Conservation (phyloP, 2,329 filamentous ascomycete genomes). For the Neopestalotiopsis clavispora region DNA sequence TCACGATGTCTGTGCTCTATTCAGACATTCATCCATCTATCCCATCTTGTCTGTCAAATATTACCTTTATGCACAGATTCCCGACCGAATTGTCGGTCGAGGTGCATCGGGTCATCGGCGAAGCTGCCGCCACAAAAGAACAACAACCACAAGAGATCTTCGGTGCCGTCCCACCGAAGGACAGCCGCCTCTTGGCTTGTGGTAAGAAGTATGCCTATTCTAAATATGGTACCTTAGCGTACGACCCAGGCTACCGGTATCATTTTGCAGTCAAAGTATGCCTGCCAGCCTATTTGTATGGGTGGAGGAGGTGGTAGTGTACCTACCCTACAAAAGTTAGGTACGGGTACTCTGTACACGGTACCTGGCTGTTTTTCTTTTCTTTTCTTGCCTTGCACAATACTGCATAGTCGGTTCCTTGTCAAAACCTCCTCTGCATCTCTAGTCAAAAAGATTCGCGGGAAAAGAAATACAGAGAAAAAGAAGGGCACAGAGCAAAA, state of each 20-base stretch:
- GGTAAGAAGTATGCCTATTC: slow-evolving; percentile 2
- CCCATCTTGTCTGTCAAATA: too few relatives aligned
- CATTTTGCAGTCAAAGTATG: slow-evolving; percentile 7
- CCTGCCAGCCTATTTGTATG: not conserved
- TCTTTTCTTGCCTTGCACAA: not conserved
- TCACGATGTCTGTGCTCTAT: too few relatives aligned
- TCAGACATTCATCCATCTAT: too few relatives aligned
- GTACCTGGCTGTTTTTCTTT: not conserved
- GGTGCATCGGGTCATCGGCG: not conserved
- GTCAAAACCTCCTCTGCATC: not conserved
- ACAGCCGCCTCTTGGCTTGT: slow-evolving; percentile 5
- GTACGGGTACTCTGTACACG: not conserved
- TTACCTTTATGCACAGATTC: not conserved
- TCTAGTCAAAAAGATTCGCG: not conserved
- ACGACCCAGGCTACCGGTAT: slow-evolving; percentile 14
- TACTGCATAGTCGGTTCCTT: not conserved
- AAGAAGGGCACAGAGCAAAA: not conserved
- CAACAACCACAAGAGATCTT: not conserved
- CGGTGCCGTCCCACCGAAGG: not conserved
- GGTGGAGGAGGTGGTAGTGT: not conserved
- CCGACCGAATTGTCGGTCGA: not conserved
- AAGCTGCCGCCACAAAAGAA: not conserved
- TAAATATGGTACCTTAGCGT: slow-evolving; percentile 15
- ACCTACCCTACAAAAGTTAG: not conserved
- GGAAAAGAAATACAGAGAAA: not conserved